Base-by-base conservation (phyloP, 2,329 filamentous ascomycete genomes). In the Aureobasidium uvarum region DNA sequence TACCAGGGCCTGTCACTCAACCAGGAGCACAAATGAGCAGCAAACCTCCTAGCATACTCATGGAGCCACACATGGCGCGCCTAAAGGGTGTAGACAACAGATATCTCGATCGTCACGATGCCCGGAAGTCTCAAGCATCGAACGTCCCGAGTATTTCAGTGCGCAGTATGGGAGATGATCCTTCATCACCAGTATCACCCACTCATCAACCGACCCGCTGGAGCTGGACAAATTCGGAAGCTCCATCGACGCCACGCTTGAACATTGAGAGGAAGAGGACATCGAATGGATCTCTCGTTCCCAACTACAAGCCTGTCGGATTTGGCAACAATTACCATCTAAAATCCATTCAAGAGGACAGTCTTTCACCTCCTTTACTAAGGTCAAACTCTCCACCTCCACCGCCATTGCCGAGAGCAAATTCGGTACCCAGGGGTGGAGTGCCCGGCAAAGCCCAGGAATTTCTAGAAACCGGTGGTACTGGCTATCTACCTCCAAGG, bases 221-320 rank as follows among this genome's bases (percentile, higher is more conserved):
- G 70, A 70, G 69, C 52, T 72, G 71, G 71, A 72, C 71, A 31
- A 72, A 72, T 41, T 70, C 69, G 10, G 68, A 72, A 56, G 70
- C 71, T n/a, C 72, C 72, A 6, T 66, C 69, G 23, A 73, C 72
- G 18, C 72, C 72, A 33, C 68, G 71, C 13, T 55, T 71, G 7
- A 66, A 59, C 23, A 63, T 68, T 16, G 67, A 66, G 20, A 41
- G 51, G 23, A 65, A 50, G 14, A 38, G 54, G 16, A 51, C 48
- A 18, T 63, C 60, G 14, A 63, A 52, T 7, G 60, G 60, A 36
- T 52, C 60, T 10, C 46, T 63, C 16, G 45, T 51, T 28, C 58
- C 58, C 7, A 62, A 51, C 23, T 62, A 62, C 23, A 62, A 62
- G 20, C 58, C 58, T 20, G 58, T 62, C 14, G 58, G 58, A 41